phyloP scores from a whole-genome alignment of 805 yeast species.

The Cyberlindnera lachancei region DNA sequence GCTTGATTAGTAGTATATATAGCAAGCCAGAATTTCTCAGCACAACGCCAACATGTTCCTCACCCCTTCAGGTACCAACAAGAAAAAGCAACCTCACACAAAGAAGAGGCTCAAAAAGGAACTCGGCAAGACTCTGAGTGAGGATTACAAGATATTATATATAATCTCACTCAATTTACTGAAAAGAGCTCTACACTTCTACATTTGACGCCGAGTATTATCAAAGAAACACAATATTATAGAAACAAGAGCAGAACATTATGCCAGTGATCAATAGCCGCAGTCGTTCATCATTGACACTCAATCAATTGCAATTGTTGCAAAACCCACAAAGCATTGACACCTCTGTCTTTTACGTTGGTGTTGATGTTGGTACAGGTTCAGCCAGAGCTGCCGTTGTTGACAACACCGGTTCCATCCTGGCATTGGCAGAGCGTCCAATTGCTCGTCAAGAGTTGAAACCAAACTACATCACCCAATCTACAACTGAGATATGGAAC shows the following conservation, averaged over 20 bases:
- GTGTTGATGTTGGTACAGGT: constrained; percentile 97
- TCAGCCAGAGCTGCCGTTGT: constrained; percentile 93
- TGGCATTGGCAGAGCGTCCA: constrained; percentile 72
- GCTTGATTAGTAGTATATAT: too few species aligned
- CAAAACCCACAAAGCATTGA: constrained; percentile 22
- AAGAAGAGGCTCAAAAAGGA: too few species aligned
- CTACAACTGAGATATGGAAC: constrained; percentile 87
- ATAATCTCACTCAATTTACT: too few species aligned
- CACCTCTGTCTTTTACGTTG: constrained; percentile 45
- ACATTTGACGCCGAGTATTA: too few species aligned
- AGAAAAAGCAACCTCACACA: too few species aligned
- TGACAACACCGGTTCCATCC: constrained; percentile 73
- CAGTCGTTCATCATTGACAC: constrained; percentile 22
- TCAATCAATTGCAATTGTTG: constrained; percentile 21
- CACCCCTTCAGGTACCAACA: too few species aligned
- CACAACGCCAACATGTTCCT: too few species aligned
- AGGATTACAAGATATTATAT: too few species aligned
- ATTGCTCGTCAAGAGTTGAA: constrained; percentile 71
- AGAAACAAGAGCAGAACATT: background rate
- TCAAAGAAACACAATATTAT: background rate
- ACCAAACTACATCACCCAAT: constrained; percentile 74
- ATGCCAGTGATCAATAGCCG: constrained; percentile 7
- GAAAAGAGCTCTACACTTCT: too few species aligned
- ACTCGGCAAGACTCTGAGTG: too few species aligned
- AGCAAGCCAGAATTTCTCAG: too few species aligned